phyloP scores from a whole-genome alignment of 2,329 filamentous ascomycete species.

The Penicillium hordei region DNA sequence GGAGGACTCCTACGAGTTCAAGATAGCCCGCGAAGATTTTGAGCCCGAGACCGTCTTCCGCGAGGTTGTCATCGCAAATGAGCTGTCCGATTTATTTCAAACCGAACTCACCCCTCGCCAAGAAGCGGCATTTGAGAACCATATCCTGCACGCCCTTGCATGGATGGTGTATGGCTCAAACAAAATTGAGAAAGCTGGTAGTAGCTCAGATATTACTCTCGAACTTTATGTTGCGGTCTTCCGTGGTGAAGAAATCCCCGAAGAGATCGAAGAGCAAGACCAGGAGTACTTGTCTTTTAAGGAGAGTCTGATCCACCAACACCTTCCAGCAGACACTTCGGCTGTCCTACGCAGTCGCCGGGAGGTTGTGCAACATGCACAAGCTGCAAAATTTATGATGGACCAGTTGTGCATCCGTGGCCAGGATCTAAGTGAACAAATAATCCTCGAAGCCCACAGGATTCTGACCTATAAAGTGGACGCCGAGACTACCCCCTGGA shows the following conservation, averaged over 20 bases:
- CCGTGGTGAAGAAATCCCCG: not conserved
- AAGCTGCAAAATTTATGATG: conserved; percentile 1
- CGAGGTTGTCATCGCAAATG: not conserved
- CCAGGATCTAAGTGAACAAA: conserved; percentile 2
- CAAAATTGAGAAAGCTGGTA: not conserved
- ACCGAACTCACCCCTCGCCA: not conserved
- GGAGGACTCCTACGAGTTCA: not conserved
- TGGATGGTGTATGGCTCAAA: not conserved
- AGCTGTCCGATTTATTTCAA: not conserved
- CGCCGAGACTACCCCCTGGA: not conserved
- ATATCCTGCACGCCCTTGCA: not conserved
- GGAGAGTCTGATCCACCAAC: not conserved
- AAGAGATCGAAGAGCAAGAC: conserved; percentile 2
- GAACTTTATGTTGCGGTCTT: not conserved
- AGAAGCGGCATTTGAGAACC: not conserved
- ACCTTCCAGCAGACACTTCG: not conserved
- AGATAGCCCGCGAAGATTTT: not conserved
- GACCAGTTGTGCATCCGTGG: not conserved
- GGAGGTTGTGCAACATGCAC: conserved; percentile 5
- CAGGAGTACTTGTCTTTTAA: not conserved
- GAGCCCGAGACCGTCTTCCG: not conserved
- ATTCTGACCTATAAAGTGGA: conserved; percentile 5
- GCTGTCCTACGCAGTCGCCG: not conserved
- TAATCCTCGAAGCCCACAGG: conserved; percentile 2
- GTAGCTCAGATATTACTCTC: not conserved